Evolutionary conservation across 352 stramenopile species (phyloP), one percentile per base, ranked within the genome.

Genomic region (Phytophthora ohioensis): DNA sequence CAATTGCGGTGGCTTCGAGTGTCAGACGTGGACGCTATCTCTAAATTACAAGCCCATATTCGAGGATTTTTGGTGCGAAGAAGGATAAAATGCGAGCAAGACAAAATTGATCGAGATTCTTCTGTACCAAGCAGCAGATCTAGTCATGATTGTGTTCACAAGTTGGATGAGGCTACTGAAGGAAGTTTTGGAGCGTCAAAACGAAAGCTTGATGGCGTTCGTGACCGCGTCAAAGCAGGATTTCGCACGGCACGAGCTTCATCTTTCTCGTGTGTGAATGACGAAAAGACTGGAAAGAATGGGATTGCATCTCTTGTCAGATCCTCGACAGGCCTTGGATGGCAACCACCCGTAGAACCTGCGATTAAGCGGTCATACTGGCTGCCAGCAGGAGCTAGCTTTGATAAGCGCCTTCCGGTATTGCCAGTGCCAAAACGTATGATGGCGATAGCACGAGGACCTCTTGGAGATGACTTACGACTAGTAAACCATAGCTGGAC

Each of bases 331-430:
- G 78, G 62, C 8, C 43, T 75, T 59, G 61, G 55, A 42, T 64
- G 46, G 65, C 58, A 74, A 15, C 36, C 56, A 30, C 39, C 30
- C 1, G 21, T 55, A 13, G 65, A 71, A 9, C 74, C 70, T 53
- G 53, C 57, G 30, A 69, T 87, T 52, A 91, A 93, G 55, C 82
- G 84, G 15, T 91, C 85, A n/a, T 91, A 88, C 57, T 91, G 84
- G 85, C 68, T 93, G 11, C 84, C 85, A 2, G 81, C 82, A 5
- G 85, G 85, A 2, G 71, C 68, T 35, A 87, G 77, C 30, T 79
- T 86, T 52, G 61, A 70, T 39, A 80, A 77, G 36, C 64, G 78
- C 10, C 67, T 88, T 41, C 80, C 79, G 2, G 73, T 85, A 31
- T 53, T 88, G 52, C 65, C 73, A 47, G 52, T 80, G 12, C 57